phyloP scores from a whole-genome alignment of 495 filamentous ascomycete genomes.

The Cenococcum geophilum region DNA sequence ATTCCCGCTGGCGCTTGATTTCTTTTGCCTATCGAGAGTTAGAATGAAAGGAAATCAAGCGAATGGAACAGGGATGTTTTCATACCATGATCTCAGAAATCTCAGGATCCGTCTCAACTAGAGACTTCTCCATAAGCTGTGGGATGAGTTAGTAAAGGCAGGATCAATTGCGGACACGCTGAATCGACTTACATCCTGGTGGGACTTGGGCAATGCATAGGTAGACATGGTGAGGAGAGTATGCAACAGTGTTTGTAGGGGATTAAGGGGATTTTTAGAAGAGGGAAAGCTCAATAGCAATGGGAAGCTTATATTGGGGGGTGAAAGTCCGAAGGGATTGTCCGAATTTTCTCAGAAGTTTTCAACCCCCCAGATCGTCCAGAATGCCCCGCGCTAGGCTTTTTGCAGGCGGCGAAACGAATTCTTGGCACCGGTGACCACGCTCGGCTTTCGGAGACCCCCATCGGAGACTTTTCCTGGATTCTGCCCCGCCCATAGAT shows the following conservation, averaged over 20 bases:
- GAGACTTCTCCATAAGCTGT: constrained; percentile 83
- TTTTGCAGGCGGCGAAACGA: not conserved
- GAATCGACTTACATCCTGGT: constrained; percentile 67
- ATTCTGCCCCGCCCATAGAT: too few relatives aligned
- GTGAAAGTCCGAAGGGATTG: not conserved
- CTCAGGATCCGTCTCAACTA: constrained; percentile 82
- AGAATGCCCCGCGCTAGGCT: not conserved
- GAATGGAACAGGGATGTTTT: not conserved
- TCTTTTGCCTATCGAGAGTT: constrained; percentile 67
- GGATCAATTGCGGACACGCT: constrained; percentile 8
- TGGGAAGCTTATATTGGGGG: not conserved
- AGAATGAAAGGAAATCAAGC: not conserved
- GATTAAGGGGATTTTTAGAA: not conserved
- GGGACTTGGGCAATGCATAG: constrained; percentile 83
- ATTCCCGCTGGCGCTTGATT: constrained; percentile 95
- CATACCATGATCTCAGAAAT: constrained; percentile 90
- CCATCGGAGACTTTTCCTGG: too few relatives aligned
- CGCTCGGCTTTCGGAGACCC: too few relatives aligned
- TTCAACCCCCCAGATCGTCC: not conserved
- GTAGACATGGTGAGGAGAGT: constrained; percentile 33
- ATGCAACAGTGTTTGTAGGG: not conserved
- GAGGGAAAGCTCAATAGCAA: not conserved
- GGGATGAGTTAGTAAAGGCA: constrained; percentile 47
- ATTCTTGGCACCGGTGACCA: not conserved
- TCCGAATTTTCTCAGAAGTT: not conserved